Evolutionary conservation across 768 basidiomycete species (phyloP).

Genomic region (Lactarius sp.): DNA sequence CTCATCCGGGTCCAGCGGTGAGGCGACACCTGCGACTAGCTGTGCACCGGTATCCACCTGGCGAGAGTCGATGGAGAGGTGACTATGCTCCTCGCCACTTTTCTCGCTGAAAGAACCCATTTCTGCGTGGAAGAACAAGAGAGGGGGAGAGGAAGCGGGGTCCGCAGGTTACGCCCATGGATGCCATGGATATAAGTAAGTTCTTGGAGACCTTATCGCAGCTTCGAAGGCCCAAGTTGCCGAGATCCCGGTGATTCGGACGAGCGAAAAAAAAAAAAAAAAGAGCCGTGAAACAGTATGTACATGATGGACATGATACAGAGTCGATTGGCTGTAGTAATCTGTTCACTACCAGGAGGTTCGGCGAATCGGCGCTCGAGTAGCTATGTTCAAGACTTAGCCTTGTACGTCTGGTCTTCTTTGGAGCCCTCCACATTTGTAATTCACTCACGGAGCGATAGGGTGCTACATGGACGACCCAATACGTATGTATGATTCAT

Average conservation of each 20-base stretch:
- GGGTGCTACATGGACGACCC: too few species aligned
- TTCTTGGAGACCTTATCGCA: background rate
- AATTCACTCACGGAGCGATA: too few species aligned
- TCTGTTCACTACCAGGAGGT: too few species aligned
- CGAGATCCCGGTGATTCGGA: background rate
- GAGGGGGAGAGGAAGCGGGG: background rate
- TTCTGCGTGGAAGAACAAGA: background rate
- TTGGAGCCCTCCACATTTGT: too few species aligned
- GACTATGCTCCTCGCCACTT: constrained; percentile 8
- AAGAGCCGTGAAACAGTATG: too few species aligned
- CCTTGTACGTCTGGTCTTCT: too few species aligned
- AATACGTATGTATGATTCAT: too few species aligned
- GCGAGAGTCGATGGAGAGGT: constrained; percentile 39
- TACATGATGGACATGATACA: too few species aligned
- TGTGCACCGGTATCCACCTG: constrained; percentile 61
- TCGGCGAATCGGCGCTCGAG: too few species aligned
- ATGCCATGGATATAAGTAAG: constrained; percentile 3
- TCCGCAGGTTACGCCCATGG: background rate
- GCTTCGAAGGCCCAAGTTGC: background rate
- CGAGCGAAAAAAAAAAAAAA: background rate
- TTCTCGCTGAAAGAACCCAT: constrained; percentile 23
- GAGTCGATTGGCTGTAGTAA: too few species aligned
- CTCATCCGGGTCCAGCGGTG: constrained; percentile 48
- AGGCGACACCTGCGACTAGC: constrained; percentile 43
- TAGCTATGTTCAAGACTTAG: too few species aligned